Base-by-base conservation (phyloP, 805 yeast genomes). In the Ogataea pignaliae region DNA sequence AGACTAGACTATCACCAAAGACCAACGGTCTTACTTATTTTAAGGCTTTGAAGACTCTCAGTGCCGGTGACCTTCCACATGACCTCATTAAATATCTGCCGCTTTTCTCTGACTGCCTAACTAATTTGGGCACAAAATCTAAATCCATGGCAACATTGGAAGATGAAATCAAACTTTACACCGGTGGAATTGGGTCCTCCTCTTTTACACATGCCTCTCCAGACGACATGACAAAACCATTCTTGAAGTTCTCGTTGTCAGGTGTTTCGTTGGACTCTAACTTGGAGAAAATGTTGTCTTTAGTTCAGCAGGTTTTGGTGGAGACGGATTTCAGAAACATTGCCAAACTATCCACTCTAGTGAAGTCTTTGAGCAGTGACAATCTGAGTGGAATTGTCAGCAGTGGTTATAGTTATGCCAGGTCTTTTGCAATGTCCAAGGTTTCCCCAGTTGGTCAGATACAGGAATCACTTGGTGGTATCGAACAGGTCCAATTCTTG, bases 401-500 rank as follows among this genome's bases (percentile, higher is more conserved):
- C 45, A 71, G 85, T 44, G 99, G 99, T 0, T 97, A 93, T 59
- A 69, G 83, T 1, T 90, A 76, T 64, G 96, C 98, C 2, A 75
- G 80, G 52, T 71, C 80, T 5, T 76, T 70, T 54, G 82, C 95
- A 2, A 70, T 78, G 18, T 75, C 96, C 0, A 73, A 76, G 28
- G 63, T 88, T 3, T 79, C 88, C 2, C 67, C 76, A 1, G 71
- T 80, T 15, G 79, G 78, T 42, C 72, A 79, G 5, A 71, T 89
- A 15, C 71, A 71, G 42, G 95, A 91, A 55, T 56, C 68, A 10
- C 63, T 89, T 13, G 65, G 74, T 31, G 98, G 98, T n/a, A 69
- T 93, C 41, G 76, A 77, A 36, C 96, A 90, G 56, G 75, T 90
- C 33, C 73, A 78, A 54, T 81, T 88, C 46, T 71, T 93, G 40